Conservation (phyloP, 2,329 filamentous ascomycete species). For the Penicillium thymicola region DNA sequence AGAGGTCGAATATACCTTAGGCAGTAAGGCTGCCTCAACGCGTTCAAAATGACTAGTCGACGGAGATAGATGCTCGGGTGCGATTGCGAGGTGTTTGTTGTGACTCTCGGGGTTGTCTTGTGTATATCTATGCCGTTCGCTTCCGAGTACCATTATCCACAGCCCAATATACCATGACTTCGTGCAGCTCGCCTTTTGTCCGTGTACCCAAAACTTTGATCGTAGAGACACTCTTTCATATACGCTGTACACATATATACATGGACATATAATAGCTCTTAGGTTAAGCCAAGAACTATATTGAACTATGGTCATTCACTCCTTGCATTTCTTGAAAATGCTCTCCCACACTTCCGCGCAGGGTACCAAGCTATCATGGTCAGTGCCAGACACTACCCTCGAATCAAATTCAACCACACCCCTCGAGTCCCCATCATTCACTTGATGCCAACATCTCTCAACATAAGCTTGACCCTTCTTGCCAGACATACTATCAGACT, state of each 20-base stretch:
- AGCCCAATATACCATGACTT: background rate
- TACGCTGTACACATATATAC: background rate
- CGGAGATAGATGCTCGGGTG: no score
- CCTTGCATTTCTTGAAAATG: constrained; percentile 6
- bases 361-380: constrained; percentile 40
- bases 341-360: constrained; percentile 18
- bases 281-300: background rate
- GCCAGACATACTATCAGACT: constrained; percentile 44
- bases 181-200: background rate
- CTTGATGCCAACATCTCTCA: constrained; percentile 39
- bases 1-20: background rate
- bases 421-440: constrained; percentile 20
- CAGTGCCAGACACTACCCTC: constrained; percentile 28
- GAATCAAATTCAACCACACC: constrained; percentile 36
- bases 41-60: no score
- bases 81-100: background rate
- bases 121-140: background rate
- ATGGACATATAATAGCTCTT: background rate
- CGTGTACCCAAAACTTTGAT: background rate
- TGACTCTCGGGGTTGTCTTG: background rate
- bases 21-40: background rate
- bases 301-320: background rate
- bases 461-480: constrained; percentile 44
- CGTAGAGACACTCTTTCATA: background rate
- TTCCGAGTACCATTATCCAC: background rate